phyloP scores from a whole-genome alignment of 164 flowering plant genomes.

The Nelumbo lutea region DNA sequence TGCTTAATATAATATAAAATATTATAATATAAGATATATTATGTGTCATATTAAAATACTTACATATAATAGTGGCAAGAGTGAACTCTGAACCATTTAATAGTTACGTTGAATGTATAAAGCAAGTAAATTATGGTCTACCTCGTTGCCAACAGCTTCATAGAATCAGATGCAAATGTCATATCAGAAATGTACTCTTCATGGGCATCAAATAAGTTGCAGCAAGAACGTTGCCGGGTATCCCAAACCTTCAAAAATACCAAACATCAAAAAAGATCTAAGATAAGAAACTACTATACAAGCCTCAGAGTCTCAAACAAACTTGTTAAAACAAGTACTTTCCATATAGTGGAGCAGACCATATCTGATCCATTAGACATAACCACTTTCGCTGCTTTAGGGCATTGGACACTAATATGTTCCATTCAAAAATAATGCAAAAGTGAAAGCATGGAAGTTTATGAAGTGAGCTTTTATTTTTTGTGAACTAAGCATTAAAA shows the following conservation, averaged over 20 bases:
- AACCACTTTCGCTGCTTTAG: too few species aligned
- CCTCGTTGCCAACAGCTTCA: constrained; percentile 70
- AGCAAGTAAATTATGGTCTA: constrained; percentile 14
- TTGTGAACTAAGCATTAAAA: too few species aligned
- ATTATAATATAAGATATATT: too few species aligned
- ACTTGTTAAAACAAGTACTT: too few species aligned
- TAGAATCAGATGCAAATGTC: constrained; percentile 66
- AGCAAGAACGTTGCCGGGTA: constrained; percentile 72
- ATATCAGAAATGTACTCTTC: constrained; percentile 81
- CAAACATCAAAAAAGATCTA: neutral
- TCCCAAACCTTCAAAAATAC: constrained; percentile 67
- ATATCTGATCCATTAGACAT: neutral
- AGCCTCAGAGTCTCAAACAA: neutral
- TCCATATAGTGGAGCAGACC: neutral
- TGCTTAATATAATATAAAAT: too few species aligned
- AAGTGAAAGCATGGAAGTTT: too few species aligned
- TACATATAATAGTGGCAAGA: too few species aligned
- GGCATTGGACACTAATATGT: too few species aligned
- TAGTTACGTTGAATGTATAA: neutral
- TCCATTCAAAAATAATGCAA: too few species aligned
- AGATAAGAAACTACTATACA: neutral
- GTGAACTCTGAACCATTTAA: too few species aligned
- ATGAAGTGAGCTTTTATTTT: too few species aligned
- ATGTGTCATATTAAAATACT: too few species aligned
- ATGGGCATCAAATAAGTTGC: constrained; percentile 55